Base-by-base conservation (phyloP, 169 alveolate species). In the Plasmodium falciparum region DNA sequence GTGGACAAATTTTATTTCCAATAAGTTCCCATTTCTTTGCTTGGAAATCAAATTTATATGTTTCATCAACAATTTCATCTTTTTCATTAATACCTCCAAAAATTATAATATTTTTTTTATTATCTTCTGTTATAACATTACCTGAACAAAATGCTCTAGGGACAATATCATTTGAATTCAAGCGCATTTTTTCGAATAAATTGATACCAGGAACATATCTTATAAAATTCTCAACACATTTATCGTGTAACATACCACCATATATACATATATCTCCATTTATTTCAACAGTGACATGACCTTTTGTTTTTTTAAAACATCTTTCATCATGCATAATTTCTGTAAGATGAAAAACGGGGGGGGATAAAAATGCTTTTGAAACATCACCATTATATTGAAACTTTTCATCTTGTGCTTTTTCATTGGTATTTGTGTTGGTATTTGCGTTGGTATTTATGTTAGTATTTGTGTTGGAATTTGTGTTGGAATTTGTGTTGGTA, bases 171-270 rank as follows among this genome's bases (percentile, higher is more conserved):
- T 72, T 52, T 73, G 92, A 85, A 71, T 71, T 85, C 39, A 85
- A 61, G 7, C 86, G 50, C 47, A 85, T 45, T 61, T 85, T 85
- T 85, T 85, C 92, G 71, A 85, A 85, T 47, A 85, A 70, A 33
- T 85, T 85, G n/a, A 85, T 85, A 11, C 92, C 92, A 5, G 92
- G 92, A 20, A 85, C 88, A 67, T 85, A 85, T 65, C 92, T 58
- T 49, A 85, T 62, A 85, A 85, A 85, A 85, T 85, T 85, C 11
- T 85, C 63, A 59, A 70, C 43, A 50, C 88, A 85, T 71, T 71
- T 72, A 61, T 71, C 62, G 12, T 71, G 71, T 59, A 13, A 61
- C 52, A 85, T 85, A 24, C 92, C 92, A 45, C 92, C 92, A 45
- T 71, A 71, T 71, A 85, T 72, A 62, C 92, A 85, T 58, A 85